These are phyloP conservation scores for Globisporangium apiculatum DNA, from an alignment of 352 stramenopile genomes.

Conservation along the genomic window DNA sequence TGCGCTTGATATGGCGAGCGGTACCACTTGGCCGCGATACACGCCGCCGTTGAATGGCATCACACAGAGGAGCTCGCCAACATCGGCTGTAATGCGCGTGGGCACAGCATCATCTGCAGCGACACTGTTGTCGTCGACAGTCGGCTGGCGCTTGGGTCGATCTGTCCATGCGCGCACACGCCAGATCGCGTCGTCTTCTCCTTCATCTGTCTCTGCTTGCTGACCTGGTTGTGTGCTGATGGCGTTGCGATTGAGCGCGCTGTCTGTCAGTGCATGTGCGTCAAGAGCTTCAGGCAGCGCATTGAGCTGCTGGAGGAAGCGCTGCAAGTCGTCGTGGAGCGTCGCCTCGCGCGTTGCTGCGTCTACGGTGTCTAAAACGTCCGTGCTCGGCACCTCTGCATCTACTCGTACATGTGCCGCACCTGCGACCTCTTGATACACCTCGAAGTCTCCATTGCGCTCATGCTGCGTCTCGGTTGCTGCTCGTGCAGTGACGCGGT, in stretches of 20 bases:
- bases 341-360: neutral
- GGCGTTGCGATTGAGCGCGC: neutral
- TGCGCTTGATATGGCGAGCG: neutral
- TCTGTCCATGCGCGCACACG: slow-evolving; percentile 1
- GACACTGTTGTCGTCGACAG: neutral
- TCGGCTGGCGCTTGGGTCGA: neutral
- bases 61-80: neutral
- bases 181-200: neutral
- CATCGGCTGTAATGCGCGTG: neutral
- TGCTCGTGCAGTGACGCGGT: no score
- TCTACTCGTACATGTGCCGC: no score
- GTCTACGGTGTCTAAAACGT: neutral
- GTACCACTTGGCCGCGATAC: slow-evolving; percentile 8
- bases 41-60: slow-evolving; percentile 4
- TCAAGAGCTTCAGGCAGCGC: neutral
- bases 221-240: neutral
- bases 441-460: no score
- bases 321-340: neutral
- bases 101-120: neutral
- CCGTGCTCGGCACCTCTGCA: no score
- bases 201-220: neutral
- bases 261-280: neutral
- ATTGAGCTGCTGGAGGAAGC: neutral
- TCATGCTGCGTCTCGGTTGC: no score
- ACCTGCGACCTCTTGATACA: no score